phyloP scores from a whole-genome alignment of 2,329 filamentous ascomycete genomes.

The Xylariaceae sp. region DNA sequence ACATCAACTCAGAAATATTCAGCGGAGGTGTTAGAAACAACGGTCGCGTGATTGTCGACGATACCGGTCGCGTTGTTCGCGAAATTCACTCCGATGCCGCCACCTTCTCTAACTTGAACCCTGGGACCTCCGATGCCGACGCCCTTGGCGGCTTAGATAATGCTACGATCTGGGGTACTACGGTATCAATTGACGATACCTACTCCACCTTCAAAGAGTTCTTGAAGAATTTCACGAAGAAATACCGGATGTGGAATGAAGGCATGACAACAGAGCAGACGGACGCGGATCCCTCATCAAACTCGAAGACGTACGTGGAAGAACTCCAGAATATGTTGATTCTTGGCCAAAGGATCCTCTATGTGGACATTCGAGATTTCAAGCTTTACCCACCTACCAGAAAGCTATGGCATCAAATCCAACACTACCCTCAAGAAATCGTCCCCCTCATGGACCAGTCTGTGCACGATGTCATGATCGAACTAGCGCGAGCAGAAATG shows the following conservation, averaged over 20 bases:
- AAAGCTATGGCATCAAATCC: conserved; percentile 93
- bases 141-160: conserved; percentile 74
- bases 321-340: conserved; percentile 88
- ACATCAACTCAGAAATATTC: conserved; percentile 77
- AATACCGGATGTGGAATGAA: conserved; percentile 89
- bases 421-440: conserved; percentile 92
- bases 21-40: conserved; percentile 47
- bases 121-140: conserved; percentile 88
- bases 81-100: conserved; percentile 56
- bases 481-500: conserved; percentile 77
- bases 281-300: conserved; percentile 61
- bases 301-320: conserved; percentile 76
- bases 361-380: conserved; percentile 82
- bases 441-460: conserved; percentile 94
- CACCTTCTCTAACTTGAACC: conserved; percentile 61
- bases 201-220: conserved; percentile 88
- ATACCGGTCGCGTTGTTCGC: conserved; percentile 52
- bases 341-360: conserved; percentile 76
- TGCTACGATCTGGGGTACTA: conserved; percentile 93
- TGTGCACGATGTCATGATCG: conserved; percentile 88
- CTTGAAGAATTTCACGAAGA: conserved; percentile 81
- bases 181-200: conserved; percentile 87
- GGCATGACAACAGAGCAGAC: conserved; percentile 76
- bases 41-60: conserved; percentile 55
- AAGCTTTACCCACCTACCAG: conserved; percentile 87